A percentile compares a stretch with the other conserved stretches of the same genome.
phyloP scores from a whole-genome alignment of 805 yeast genomes.

The Komagataella ulmi region DNA sequence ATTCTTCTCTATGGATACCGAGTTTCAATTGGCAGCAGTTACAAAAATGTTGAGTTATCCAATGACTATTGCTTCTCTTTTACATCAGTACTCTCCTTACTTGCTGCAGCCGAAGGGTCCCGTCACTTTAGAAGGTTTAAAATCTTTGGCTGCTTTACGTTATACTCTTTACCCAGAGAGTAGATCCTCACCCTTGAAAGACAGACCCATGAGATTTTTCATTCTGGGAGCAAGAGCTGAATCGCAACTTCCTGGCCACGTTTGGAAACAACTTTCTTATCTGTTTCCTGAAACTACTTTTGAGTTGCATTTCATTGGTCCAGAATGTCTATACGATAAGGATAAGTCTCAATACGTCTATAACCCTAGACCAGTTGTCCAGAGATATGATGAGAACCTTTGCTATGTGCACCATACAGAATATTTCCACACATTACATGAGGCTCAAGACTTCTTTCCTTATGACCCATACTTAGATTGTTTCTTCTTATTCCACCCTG shows the following conservation, averaged over 20 bases:
- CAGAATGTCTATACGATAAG: conserved; percentile 75
- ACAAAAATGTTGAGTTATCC: conserved; percentile 94
- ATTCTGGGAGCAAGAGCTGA: conserved; percentile 88
- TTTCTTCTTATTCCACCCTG: conserved; percentile 93
- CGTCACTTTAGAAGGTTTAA: conserved; percentile 81
- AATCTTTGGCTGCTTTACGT: conserved; percentile 83
- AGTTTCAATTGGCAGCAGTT: conserved; percentile 88
- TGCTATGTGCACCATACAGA: conserved; percentile 76
- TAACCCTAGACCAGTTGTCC: conserved; percentile 51
- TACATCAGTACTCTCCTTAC: conserved; percentile 83
- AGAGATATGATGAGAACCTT: conserved; percentile 62
- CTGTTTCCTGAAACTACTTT: conserved; percentile 73
- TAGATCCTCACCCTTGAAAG: conserved; percentile 49
- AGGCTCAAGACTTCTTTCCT: conserved; percentile 91
- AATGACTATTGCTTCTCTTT: conserved; percentile 68
- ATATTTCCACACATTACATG: conserved; percentile 83
- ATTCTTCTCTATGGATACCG: conserved; percentile 93
- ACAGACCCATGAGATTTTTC: conserved; percentile 82
- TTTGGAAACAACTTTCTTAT: conserved; percentile 87
- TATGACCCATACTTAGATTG: conserved; percentile 93
- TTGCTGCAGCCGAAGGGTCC: conserved; percentile 75
- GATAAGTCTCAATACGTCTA: conserved; percentile 47
- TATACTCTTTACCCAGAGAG: conserved; percentile 76
- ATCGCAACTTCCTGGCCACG: conserved; percentile 84
- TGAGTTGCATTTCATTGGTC: conserved; percentile 89